These are phyloP conservation scores for Solanum dulcamara DNA, from an alignment of 257 asterid species.

Conservation along the genomic window DNA sequence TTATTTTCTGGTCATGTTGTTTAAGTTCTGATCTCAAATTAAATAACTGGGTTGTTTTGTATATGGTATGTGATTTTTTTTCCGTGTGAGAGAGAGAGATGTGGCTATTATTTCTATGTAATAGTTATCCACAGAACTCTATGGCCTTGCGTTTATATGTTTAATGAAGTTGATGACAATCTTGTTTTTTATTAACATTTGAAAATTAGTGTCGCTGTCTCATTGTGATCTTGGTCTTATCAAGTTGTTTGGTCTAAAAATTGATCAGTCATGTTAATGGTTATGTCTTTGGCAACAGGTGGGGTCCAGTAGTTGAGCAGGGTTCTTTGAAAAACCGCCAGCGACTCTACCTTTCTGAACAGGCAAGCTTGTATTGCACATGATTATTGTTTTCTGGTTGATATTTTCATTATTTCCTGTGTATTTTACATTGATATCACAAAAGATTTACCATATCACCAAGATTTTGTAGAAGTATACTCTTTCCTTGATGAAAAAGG, in stretches of 20 bases:
- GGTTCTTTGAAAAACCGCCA: conserved; percentile 59
- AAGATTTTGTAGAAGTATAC: not conserved
- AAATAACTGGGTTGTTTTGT: not conserved
- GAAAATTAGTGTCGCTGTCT: not conserved
- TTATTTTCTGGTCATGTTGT: not conserved
- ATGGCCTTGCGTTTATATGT: not conserved
- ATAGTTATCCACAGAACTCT: not conserved
- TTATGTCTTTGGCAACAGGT: conserved; percentile 31
- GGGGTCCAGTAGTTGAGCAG: conserved; percentile 83
- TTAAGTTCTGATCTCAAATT: not conserved
- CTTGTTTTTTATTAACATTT: not conserved
- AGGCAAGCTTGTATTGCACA: conserved; percentile 23
- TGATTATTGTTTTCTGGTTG: not conserved
- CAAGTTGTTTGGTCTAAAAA: not conserved
- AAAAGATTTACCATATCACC: not conserved
- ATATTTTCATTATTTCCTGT: not conserved
- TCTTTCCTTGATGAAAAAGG: not conserved
- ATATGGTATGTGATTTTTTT: not conserved
- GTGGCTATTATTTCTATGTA: not conserved
- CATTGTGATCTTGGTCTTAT: not conserved
- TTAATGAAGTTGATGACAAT: not conserved
- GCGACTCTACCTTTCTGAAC: conserved; percentile 89
- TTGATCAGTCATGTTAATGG: not conserved
- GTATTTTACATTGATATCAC: not conserved
- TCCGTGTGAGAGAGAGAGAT: not conserved